These are phyloP conservation scores for Draba incana DNA, from an alignment of 345 rosid species.

Conservation along the genomic window DNA sequence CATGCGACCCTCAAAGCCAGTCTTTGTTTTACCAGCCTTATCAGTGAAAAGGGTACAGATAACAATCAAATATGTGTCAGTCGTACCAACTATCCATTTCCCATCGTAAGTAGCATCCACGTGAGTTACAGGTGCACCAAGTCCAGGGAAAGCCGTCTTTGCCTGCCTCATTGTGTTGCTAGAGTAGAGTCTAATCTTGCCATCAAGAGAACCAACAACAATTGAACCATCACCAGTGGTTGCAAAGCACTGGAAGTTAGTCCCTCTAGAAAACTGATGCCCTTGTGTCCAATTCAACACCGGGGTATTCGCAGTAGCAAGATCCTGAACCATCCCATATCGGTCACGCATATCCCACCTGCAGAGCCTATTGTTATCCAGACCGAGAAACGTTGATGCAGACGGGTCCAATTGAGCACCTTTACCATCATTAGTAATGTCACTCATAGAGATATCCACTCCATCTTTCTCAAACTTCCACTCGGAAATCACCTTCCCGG, in stretches of 20 bases:
- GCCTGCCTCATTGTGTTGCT: slow-evolving; percentile 93
- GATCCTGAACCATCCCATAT: slow-evolving; percentile 88
- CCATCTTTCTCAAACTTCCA: slow-evolving; percentile 99
- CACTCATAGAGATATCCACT: slow-evolving; percentile 89
- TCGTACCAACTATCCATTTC: slow-evolving; percentile 97
- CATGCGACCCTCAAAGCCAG: slow-evolving; percentile 97
- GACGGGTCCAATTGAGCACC: slow-evolving; percentile 95
- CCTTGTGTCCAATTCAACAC: slow-evolving; percentile 93
- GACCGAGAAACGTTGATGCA: slow-evolving; percentile 90
- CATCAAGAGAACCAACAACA: slow-evolving; percentile 97
- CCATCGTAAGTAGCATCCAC: slow-evolving; percentile 98
- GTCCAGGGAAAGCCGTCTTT: slow-evolving; percentile 97
- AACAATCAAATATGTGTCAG: slow-evolving; percentile 88
- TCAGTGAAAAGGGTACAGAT: slow-evolving; percentile 87
- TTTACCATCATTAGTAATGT: slow-evolving; percentile 88
- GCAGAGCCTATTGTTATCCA: slow-evolving; percentile 94
- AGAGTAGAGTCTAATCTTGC: slow-evolving; percentile 92
- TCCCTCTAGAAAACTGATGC: slow-evolving; percentile 98
- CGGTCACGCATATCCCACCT: slow-evolving; percentile 99
- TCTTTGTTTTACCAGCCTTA: slow-evolving; percentile 82
- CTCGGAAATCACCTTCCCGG: slow-evolving; percentile 85
- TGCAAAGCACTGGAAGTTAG: slow-evolving; percentile 97
- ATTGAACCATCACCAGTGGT: slow-evolving; percentile 98
- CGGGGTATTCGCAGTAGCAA: slow-evolving; percentile 66
- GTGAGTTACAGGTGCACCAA: slow-evolving; percentile 92